A percentile compares a stretch with the other conserved stretches of the same genome.
phyloP scores from a whole-genome alignment of 140 eudicot species.

The Senecio squalidus region DNA sequence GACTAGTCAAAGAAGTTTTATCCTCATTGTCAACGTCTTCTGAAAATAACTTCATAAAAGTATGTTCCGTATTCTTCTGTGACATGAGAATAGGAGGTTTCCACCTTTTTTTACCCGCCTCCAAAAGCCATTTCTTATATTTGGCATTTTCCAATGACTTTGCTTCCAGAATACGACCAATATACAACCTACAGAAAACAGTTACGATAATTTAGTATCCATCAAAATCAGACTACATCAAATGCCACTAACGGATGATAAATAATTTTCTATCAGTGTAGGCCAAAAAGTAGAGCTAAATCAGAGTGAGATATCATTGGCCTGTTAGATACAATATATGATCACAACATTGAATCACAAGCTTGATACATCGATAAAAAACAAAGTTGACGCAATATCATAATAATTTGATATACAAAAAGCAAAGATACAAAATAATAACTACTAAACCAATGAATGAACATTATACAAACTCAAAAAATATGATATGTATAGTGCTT shows the following conservation, averaged over 20 bases:
- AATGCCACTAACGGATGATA: not conserved
- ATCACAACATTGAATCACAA: too few relatives aligned
- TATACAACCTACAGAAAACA: slow-evolving; percentile 46
- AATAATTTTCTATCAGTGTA: too few relatives aligned
- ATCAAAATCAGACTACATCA: not conserved
- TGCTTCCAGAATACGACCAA: slow-evolving; percentile 42
- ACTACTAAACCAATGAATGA: not conserved
- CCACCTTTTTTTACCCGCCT: slow-evolving; percentile 11
- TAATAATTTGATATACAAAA: not conserved
- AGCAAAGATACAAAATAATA: too few relatives aligned
- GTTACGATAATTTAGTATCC: not conserved
- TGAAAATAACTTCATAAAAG: too few relatives aligned
- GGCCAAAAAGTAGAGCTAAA: too few relatives aligned
- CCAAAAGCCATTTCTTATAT: slow-evolving; percentile 33
- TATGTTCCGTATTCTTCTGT: too few relatives aligned
- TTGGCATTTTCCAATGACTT: slow-evolving; percentile 36
- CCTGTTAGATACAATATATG: too few relatives aligned
- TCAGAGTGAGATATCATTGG: too few relatives aligned
- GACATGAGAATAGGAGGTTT: slow-evolving; percentile 60
- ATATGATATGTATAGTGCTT: not conserved
- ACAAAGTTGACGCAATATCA: too few relatives aligned
- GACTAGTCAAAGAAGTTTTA: slow-evolving; percentile 25
- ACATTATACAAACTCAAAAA: not conserved
- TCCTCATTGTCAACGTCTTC: slow-evolving; percentile 41
- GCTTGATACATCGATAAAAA: too few relatives aligned